These are phyloP conservation scores for Diaporthe citrichinensis DNA, from an alignment of 2,329 filamentous ascomycete genomes.

Conservation along the genomic window DNA sequence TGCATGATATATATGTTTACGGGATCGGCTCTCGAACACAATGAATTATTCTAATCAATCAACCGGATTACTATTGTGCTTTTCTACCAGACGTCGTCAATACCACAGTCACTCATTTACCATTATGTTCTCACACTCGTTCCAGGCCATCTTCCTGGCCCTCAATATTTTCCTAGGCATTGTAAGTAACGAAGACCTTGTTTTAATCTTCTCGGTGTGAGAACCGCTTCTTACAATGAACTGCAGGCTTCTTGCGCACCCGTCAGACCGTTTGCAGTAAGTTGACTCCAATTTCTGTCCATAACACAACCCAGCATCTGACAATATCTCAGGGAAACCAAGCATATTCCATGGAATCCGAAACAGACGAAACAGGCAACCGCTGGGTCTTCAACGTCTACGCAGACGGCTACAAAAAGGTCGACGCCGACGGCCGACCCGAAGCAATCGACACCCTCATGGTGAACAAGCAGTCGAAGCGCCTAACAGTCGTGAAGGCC, in stretches of 20 bases:
- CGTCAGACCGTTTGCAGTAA: not conserved
- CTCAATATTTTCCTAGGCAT: not conserved
- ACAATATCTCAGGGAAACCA: not conserved
- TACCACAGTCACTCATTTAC: not conserved
- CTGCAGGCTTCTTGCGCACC: not conserved
- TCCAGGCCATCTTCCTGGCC: not conserved
- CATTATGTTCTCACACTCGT: not conserved
- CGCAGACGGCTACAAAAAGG: not conserved
- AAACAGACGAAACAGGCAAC: conserved; percentile 2
- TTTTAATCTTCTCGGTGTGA: fast-evolving
- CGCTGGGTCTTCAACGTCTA: conserved; percentile 8
- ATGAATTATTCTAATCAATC: not conserved
- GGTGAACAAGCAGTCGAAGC: not conserved
- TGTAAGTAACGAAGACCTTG: not conserved
- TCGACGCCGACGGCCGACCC: not conserved
- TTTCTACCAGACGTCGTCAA: too few species aligned
- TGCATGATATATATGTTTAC: not conserved
- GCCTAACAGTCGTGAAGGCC: not conserved
- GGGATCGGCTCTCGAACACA: fast-evolving
- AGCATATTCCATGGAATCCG: not conserved
- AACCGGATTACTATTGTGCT: fast-evolving
- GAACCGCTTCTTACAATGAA: not conserved
- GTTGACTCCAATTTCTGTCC: not conserved
- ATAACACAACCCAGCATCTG: not conserved
- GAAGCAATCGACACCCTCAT: conserved; percentile 5